A percentile compares a stretch with the other conserved stretches of the same genome.
These are phyloP conservation scores for Cytidiella melzeri DNA, from an alignment of 768 basidiomycete species.

Conservation along the genomic window DNA sequence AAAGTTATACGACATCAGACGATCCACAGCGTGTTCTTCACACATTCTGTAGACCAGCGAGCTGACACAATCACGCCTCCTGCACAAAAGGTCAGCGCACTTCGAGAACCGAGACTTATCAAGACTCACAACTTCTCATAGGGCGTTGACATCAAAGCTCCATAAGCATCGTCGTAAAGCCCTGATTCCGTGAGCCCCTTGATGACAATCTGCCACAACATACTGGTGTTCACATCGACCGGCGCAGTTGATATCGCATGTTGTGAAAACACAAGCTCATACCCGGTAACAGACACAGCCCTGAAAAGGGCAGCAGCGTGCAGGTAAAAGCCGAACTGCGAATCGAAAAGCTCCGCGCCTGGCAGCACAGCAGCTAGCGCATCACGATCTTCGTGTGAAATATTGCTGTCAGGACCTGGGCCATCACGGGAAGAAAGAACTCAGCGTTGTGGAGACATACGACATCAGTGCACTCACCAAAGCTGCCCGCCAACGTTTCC, in stretches of 20 bases:
- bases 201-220: slow-evolving; percentile 78
- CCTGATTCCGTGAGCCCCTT: slow-evolving; percentile 68
- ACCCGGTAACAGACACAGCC: slow-evolving; percentile 41
- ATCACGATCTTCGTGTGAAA: slow-evolving; percentile 56
- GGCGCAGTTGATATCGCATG: slow-evolving; percentile 72
- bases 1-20: slow-evolving; percentile 79
- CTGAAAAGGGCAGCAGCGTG: slow-evolving; percentile 77
- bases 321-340: slow-evolving; percentile 69
- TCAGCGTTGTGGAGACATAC: too few species aligned
- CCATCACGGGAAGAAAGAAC: too few species aligned
- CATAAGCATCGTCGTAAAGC: slow-evolving; percentile 85
- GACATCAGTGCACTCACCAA: too few species aligned
- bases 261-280: slow-evolving; percentile 71
- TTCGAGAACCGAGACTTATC: not conserved
- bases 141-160: slow-evolving; percentile 66
- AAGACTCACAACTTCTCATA: slow-evolving; percentile 70
- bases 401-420: slow-evolving; percentile 41
- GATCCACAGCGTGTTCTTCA: slow-evolving; percentile 75
- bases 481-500: slow-evolving; percentile 68
- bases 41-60: slow-evolving; percentile 91
- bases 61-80: slow-evolving; percentile 76
- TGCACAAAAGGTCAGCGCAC: slow-evolving; percentile 26
- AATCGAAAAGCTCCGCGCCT: slow-evolving; percentile 45
- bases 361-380: slow-evolving; percentile 61
- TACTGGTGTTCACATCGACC: slow-evolving; percentile 44